Evolutionary conservation across 78 protist genomes (phyloP).

Genomic region (Acrasis kona): DNA sequence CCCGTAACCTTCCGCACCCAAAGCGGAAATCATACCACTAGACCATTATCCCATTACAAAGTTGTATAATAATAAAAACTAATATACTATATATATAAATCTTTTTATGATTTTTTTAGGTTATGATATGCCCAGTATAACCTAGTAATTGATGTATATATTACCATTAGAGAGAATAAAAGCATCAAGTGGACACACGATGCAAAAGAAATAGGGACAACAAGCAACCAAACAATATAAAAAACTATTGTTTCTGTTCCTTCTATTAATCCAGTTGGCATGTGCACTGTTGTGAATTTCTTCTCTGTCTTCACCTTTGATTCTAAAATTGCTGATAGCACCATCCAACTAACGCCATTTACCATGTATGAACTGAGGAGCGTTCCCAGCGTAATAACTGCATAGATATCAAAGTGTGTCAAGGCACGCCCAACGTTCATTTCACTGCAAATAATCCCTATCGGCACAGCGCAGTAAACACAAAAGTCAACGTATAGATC

Average conservation of each 20-base stretch:
- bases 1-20: no score
- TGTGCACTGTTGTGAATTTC: not conserved
- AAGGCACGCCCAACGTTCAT: not conserved
- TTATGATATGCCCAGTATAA: no score
- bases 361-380: not conserved
- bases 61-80: no score
- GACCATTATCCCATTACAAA: no score
- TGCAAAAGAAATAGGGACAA: not conserved
- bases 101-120: no score
- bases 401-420: no score
- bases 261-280: constrained; percentile 3
- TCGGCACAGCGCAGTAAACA: not conserved
- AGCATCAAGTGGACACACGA: not conserved
- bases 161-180: not conserved
- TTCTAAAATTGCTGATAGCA: not conserved
- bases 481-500: not conserved
- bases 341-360: not conserved
- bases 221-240: not conserved
- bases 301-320: not conserved
- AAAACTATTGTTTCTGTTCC: not conserved
- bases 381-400: not conserved
- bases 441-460: not conserved
- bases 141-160: not conserved
- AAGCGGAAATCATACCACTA: no score
- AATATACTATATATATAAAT: no score